Base-by-base conservation (phyloP, 441 rosid species). In the Gossypium trilobum region DNA sequence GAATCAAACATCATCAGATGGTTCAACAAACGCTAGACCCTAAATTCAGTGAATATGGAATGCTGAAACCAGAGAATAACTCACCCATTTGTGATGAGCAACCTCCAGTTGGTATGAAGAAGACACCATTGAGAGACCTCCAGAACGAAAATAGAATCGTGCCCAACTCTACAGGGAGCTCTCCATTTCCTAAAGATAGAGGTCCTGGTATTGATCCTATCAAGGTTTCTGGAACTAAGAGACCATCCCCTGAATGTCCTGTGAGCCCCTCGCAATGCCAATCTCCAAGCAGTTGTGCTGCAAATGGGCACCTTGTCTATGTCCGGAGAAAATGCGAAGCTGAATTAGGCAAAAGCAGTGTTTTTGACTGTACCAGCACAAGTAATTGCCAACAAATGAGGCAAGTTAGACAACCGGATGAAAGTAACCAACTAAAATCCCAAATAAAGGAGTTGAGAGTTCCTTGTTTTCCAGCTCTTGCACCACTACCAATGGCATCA, bases 281-380 rank as follows among this genome's bases (percentile, higher is more conserved):
- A 48, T 70, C 87, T 66, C 80, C 81, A 10, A 63, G 57, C 68
- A 63, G 11, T 63, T 17, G 72, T 78, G 78, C 84, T 71, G 79
- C 86, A 65, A 86, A 81, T 71, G 87, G 85, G 51, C 84, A 82
- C 52, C 92, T 88, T 78, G 97, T 91, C 36, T 91, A 91, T 71
- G 97, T 89, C 56, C 95, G 97, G 3, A 86, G 98, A 83, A 91
- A 83, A 85, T 78, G 79, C 23, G 97, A 90, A 75, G 75, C 78
- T 20, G 97, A 91, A 81, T 23, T 78, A 8, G 81, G 84, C 61
- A 89, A 85, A 82, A 75, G 71, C 67, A 61, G 77, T 50, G 14
- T 70, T 51, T 52, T 75, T 60, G 85, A 85, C 20, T 61, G 65
- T 66, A 69, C 48, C n/a, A 74, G 48, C 42, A 46, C 42, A 59